Base-by-base conservation (phyloP, 2,329 filamentous ascomycete genomes). In the Metarhizium sp. region DNA sequence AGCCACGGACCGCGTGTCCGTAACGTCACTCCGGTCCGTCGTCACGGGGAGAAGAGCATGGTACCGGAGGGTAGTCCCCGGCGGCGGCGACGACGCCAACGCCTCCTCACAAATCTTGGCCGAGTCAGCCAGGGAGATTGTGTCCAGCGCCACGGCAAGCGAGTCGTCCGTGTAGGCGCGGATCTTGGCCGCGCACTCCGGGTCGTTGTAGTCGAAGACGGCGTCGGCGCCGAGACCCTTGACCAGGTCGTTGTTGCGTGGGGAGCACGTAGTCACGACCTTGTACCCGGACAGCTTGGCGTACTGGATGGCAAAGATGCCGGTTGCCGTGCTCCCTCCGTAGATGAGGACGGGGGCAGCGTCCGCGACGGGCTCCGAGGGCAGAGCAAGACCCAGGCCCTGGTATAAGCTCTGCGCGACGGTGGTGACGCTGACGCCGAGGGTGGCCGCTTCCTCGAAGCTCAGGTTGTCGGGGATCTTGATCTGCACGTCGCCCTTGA, bases 241-340 rank as follows among this genome's bases (percentile, higher is more conserved):
- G 25, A 73, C 59, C 30, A 69, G 67, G 20, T 67, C 70, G 55
- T 69, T 69, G 61, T 74, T 70, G 55, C 56, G 59, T 16, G 70
- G 67, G 25, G 74, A 75, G 7, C 68, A 61, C 0, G 73, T 75
- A 0, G 74, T 62, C 14, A 73, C 63, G 10, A 76, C 71, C 14
- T 58, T 65, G 38, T 69, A 68, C 5, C 72, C 74, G 6, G 71
- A 72, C n/a, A 69, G 62, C 59, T 71, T 72, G 54, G 73, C 73
- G 58, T 63, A 73, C 61, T 76, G 74, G 59, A 78, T 73, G 5
- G 67, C 75, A 54, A 80, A 76, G 48, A 81, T 77, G 64, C 76
- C 77, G 0, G 80, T 81, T 2, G 79, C 80, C 10, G 77, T 83
- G 65, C 78, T 77, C 16, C 73, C 74, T 46, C 74, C 76, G 54